Percentiles rank a stretch among this genome's conserved stretches.
Conservation (phyloP, 148 eudicot species). For the Chenopodium suecicum region DNA sequence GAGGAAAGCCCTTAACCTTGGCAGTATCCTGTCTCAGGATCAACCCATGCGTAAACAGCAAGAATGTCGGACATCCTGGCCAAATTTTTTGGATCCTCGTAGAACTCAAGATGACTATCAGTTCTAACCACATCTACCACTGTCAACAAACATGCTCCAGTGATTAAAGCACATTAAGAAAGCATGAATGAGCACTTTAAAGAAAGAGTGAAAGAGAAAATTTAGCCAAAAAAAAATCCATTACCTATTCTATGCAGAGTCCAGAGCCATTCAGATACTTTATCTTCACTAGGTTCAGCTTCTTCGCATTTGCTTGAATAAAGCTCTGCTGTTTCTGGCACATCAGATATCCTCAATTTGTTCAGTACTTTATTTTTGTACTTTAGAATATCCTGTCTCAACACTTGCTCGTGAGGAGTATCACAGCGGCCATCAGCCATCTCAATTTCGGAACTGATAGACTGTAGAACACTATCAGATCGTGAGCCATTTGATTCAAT, state of each 20-base stretch:
- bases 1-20: conserved; percentile 61
- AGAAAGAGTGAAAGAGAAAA: neutral
- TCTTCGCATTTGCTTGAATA: conserved; percentile 40
- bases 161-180: conserved; percentile 5
- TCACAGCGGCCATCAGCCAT: conserved; percentile 31
- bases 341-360: conserved; percentile 64
- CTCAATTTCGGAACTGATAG: conserved; percentile 51
- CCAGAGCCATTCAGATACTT: conserved; percentile 98
- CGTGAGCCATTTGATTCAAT: conserved; percentile 59
- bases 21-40: conserved; percentile 97
- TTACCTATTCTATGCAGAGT: conserved; percentile 92
- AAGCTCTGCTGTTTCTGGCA: conserved; percentile 48
- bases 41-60: conserved; percentile 99
- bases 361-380: conserved; percentile 52
- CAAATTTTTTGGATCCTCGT: conserved; percentile 83
- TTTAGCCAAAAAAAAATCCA: neutral
- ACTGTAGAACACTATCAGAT: conserved; percentile 32
- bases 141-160: conserved; percentile 36
- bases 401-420: conserved; percentile 28
- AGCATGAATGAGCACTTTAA: neutral
- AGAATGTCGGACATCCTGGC: conserved; percentile 99
- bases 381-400: conserved; percentile 42
- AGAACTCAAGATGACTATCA: conserved; percentile 89
- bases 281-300: conserved; percentile 52
- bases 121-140: conserved; percentile 99